Percentiles rank a stretch among this genome's conserved stretches.
These are phyloP conservation scores for Tetrahymena thermophila DNA, from an alignment of 73 alveolate species.

Conservation along the genomic window DNA sequence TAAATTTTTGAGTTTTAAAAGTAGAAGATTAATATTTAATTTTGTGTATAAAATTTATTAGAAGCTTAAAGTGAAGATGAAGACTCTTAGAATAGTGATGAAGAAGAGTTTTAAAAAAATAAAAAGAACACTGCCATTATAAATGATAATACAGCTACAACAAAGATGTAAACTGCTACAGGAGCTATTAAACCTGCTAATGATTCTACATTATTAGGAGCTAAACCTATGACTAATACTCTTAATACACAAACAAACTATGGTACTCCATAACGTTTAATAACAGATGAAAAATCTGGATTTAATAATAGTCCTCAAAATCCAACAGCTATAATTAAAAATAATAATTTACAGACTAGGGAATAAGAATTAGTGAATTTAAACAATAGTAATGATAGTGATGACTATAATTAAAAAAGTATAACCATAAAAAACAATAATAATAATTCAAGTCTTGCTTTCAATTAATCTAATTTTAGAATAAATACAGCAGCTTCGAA, in stretches of 20 bases:
- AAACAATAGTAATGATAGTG: neutral
- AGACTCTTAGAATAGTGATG: neutral
- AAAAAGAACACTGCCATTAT: neutral
- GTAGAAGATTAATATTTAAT: neutral
- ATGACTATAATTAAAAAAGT: neutral
- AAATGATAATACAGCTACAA: neutral
- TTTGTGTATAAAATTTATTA: neutral
- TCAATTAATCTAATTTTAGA: neutral
- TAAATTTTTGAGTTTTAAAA: too few relatives aligned
- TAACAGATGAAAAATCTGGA: neutral
- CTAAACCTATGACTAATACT: neutral
- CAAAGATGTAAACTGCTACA: neutral
- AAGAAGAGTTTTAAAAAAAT: neutral
- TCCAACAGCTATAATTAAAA: neutral
- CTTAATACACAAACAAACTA: neutral
- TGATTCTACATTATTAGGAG: neutral
- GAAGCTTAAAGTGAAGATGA: conserved; percentile 14
- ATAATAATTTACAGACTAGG: neutral
- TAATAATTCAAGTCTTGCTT: neutral
- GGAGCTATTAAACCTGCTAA: neutral
- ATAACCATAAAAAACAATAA: neutral
- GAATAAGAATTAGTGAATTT: neutral
- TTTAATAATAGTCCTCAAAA: neutral
- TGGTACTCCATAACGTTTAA: neutral
- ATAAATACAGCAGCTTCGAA: neutral